phyloP scores from a whole-genome alignment of 2,329 filamentous ascomycete genomes.

The Metarhizium brunneum region DNA sequence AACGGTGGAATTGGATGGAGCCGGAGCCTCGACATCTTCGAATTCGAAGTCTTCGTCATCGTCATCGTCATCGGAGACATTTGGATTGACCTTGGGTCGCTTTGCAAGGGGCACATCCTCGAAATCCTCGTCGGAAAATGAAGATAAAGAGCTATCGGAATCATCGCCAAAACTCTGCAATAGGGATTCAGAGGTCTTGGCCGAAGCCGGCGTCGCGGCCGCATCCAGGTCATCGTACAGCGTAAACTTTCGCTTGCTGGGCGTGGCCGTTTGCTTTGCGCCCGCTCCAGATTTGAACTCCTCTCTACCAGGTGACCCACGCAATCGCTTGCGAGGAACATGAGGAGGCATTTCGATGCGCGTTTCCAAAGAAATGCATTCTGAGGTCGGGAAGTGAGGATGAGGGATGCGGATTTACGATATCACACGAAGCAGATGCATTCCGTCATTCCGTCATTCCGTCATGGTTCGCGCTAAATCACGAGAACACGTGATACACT shows the following conservation, averaged over 20 bases:
- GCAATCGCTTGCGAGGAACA: slow-evolving; percentile 57
- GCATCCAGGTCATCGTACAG: slow-evolving; percentile 54
- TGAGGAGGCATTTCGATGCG: slow-evolving; percentile 52
- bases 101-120: slow-evolving; percentile 32
- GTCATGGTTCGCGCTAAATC: slow-evolving; percentile 17
- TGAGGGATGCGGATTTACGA: not conserved
- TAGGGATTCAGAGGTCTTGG: slow-evolving; percentile 30
- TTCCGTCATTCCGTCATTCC: slow-evolving; percentile 5
- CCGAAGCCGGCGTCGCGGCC: slow-evolving; percentile 31
- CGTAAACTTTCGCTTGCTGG: slow-evolving; percentile 39
- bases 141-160: slow-evolving; percentile 37
- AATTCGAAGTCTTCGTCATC: slow-evolving; percentile 40
- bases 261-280: slow-evolving; percentile 15
- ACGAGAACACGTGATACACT: slow-evolving; percentile 19
- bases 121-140: slow-evolving; percentile 49
- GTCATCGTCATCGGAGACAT: slow-evolving; percentile 11
- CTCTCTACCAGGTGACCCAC: slow-evolving; percentile 31
- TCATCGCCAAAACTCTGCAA: slow-evolving; percentile 35
- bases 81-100: slow-evolving; percentile 24
- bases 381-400: slow-evolving; percentile 1
- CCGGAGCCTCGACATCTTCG: slow-evolving; percentile 55
- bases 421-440: not conserved
- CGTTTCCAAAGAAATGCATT: slow-evolving; percentile 7
- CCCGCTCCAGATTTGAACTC: slow-evolving; percentile 9
- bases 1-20: slow-evolving; percentile 38